Evolutionary conservation across 2,329 filamentous ascomycete species (phyloP).

Genomic region (Penicillium sp.): DNA sequence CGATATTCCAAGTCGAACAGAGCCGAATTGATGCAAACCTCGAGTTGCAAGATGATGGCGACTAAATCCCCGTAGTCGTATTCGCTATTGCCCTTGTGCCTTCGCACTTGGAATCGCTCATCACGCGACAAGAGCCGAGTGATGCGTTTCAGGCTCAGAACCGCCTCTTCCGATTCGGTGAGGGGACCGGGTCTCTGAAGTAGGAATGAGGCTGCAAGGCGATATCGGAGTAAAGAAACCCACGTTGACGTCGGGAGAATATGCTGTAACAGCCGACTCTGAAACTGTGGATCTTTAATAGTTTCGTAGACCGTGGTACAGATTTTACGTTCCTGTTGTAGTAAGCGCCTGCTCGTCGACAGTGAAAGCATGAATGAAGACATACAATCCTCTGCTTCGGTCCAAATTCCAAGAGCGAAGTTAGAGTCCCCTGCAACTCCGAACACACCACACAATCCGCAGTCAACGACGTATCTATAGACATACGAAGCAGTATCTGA

Average conservation of each 20-base stretch:
- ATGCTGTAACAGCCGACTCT: constrained; percentile 46
- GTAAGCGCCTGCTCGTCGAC: constrained; percentile 14
- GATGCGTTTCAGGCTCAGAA: constrained; percentile 39
- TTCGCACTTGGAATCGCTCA: constrained; percentile 38
- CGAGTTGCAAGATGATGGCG: constrained; percentile 69
- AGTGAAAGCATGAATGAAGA: background rate
- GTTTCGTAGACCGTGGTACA: constrained; percentile 36
- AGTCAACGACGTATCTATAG: constrained; percentile 41
- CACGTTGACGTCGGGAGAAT: constrained; percentile 43
- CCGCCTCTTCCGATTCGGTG: constrained; percentile 28
- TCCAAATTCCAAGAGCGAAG: constrained; percentile 35
- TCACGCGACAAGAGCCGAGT: constrained; percentile 33
- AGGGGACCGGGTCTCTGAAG: constrained; percentile 34
- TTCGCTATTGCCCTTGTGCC: constrained; percentile 31
- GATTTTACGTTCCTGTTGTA: constrained; percentile 36
- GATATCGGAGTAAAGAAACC: constrained; percentile 46
- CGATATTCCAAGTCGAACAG: constrained; percentile 38
- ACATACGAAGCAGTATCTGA: constrained; percentile 42
- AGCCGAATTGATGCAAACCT: constrained; percentile 74
- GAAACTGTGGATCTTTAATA: constrained; percentile 44
- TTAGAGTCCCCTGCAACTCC: constrained; percentile 41
- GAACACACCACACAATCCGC: constrained; percentile 35
- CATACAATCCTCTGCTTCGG: constrained; percentile 32
- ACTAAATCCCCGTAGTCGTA: constrained; percentile 69
- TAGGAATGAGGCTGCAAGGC: constrained; percentile 45